phyloP scores from a whole-genome alignment of 768 basidiomycete species.

The Terana coerulea region DNA sequence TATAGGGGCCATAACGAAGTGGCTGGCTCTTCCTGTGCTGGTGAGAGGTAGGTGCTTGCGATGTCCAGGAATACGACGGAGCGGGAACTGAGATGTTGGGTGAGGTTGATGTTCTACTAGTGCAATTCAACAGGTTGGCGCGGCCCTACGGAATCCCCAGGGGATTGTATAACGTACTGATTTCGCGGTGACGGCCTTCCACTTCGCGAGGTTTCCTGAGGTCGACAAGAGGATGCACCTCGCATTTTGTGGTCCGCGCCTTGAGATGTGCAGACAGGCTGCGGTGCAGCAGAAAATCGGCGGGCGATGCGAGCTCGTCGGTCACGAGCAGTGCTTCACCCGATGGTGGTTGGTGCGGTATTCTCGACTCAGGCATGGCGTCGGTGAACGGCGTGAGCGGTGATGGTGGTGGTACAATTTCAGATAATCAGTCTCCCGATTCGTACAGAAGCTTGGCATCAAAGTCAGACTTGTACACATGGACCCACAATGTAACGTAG shows the following conservation, averaged over 20 bases:
- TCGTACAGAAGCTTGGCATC: too few relatives aligned
- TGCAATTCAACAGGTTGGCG: neutral
- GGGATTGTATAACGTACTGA: conserved; percentile 40
- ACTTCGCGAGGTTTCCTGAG: conserved; percentile 51
- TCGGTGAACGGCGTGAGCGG: too few relatives aligned
- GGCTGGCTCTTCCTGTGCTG: conserved; percentile 11
- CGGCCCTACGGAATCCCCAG: neutral
- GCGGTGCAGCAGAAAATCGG: conserved; percentile 67
- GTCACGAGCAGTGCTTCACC: conserved; percentile 59
- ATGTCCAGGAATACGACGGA: conserved; percentile 55
- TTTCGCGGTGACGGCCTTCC: conserved; percentile 62
- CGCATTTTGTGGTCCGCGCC: conserved; percentile 17
- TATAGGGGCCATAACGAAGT: conserved; percentile 18
- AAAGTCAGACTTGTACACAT: too few relatives aligned
- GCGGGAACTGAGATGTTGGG: conserved; percentile 29
- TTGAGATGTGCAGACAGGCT: conserved; percentile 52
- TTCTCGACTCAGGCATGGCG: neutral
- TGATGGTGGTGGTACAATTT: neutral
- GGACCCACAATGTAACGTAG: too few relatives aligned
- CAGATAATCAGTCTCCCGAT: neutral
- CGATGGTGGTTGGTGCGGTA: neutral
- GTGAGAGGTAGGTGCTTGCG: conserved; percentile 24
- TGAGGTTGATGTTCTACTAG: conserved; percentile 31
- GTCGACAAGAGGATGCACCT: conserved; percentile 53
- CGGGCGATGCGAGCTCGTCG: conserved; percentile 66